Percentiles rank a stretch among this genome's conserved stretches.
Conservation (phyloP, 2,329 filamentous ascomycete species). For the Ceratocystis harringtonii region DNA sequence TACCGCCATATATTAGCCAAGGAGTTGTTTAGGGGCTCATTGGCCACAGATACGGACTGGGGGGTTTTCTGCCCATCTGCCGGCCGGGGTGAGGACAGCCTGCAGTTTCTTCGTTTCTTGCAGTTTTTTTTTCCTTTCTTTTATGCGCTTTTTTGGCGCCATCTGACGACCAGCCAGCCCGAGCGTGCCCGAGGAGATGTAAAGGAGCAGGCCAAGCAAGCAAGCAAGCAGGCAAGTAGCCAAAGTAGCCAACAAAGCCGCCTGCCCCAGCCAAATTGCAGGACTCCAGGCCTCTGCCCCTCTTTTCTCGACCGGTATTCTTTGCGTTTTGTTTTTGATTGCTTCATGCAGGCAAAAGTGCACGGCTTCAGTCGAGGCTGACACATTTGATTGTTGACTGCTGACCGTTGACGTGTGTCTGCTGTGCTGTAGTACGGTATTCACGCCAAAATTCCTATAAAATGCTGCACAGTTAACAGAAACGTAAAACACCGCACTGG, state of each 20-base stretch:
- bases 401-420: too few species aligned
- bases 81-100: not conserved
- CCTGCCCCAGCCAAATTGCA: not conserved
- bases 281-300: not conserved
- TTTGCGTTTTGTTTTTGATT: not conserved
- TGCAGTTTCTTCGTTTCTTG: not conserved
- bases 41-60: not conserved
- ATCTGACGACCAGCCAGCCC: not conserved
- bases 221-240: too few species aligned
- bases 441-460: not conserved
- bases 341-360: not conserved
- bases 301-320: not conserved
- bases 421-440: too few species aligned
- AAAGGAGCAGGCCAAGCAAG: too few species aligned
- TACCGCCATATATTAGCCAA: not conserved
- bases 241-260: not conserved
- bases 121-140: too few species aligned
- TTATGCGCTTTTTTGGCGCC: too few species aligned
- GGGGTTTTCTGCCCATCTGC: not conserved
- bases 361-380: too few species aligned
- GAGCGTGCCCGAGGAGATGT: too few species aligned
- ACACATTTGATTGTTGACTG: too few species aligned
- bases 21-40: too few species aligned
- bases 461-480: not conserved
- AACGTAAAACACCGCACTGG: not conserved